Conservation (phyloP, 768 basidiomycete species). For the Auriscalpium orientale region DNA sequence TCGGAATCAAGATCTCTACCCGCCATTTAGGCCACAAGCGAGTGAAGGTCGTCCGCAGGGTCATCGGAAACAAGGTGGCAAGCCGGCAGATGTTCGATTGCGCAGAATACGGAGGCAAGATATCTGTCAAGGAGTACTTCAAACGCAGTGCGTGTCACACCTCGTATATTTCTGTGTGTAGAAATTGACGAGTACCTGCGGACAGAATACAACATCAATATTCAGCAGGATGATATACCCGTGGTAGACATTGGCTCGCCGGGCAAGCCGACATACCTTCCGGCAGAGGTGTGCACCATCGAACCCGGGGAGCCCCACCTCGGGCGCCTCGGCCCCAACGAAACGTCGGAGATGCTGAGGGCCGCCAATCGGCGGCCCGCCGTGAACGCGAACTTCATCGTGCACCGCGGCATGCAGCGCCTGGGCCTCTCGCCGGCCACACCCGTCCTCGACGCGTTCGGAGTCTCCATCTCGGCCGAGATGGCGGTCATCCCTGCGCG, state of each 20-base stretch:
- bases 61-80: conserved; percentile 33
- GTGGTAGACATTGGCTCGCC: conserved; percentile 27
- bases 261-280: conserved; percentile 35
- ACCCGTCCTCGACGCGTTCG: conserved; percentile 41
- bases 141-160: conserved; percentile 40
- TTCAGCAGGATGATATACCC: conserved; percentile 34
- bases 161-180: neutral
- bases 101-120: conserved; percentile 44
- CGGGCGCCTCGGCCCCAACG: conserved; percentile 50
- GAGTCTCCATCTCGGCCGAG: conserved; percentile 42
- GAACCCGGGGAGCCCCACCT: conserved; percentile 49
- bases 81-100: conserved; percentile 45
- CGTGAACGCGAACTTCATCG: conserved; percentile 51
- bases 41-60: conserved; percentile 19
- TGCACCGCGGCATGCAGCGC: conserved; percentile 45
- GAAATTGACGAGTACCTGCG: neutral
- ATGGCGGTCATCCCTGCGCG: conserved; percentile 64
- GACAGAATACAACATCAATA: conserved; percentile 50
- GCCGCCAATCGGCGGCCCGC: conserved; percentile 58
- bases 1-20: conserved; percentile 50
- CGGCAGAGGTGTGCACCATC: conserved; percentile 68
- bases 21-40: conserved; percentile 35
- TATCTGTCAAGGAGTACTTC: conserved; percentile 63
- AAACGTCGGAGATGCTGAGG: conserved; percentile 65
- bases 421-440: conserved; percentile 43